Evolutionary conservation across 2,329 filamentous ascomycete genomes (phyloP), one percentile per base, ranked within the genome.

Genomic region (Trichoderma citrinoviride): DNA sequence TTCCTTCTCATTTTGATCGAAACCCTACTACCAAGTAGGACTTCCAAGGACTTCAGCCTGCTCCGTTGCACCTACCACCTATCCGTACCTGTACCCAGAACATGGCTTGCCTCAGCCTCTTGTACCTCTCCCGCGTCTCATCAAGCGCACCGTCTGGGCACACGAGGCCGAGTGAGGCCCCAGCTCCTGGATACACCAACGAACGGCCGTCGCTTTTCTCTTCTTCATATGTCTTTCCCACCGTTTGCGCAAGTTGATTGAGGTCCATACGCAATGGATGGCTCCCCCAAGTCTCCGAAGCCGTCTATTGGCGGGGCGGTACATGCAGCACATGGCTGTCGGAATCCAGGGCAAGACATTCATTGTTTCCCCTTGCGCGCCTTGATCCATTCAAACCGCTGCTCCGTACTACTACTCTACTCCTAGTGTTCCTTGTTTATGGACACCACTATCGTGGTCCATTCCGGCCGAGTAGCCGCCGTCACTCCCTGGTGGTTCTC

Each of bases 71-170:
- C 33, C 2, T 5, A 29, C 33, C 14, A 5, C 27, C 6, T 7
- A 37, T 14, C 10, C 10, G 10, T 37, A 14, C 33, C 33, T 12
- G 10, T 12, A 14, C 10, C 10, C 33, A 37, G 33, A 12, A 37
- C 33, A 12, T 37, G 33, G 33, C 33, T 37, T 37, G 33, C 33
- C 14, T 37, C 33, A 37, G 33, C 33, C 33, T 37, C 33, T 37
- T 37, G 33, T 37, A 37, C 33, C 33, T 8, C 27, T 37, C 23
- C 19, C 8, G 14, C 47, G 50, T 63, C 60, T 63, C 60, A 63
- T 55, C 19, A 63, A 55, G 60, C 50, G 60, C 60, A 54, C 50
- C 15, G n/a, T 53, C 21, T 53, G 46, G 56, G n/a, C 56, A 50
- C 44, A 41, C n/a, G 56, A 27, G 21, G 37, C 57, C 37, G 46